Evolutionary conservation across 179 eudicot genomes (phyloP).

Genomic region (Beta macrorhiza): DNA sequence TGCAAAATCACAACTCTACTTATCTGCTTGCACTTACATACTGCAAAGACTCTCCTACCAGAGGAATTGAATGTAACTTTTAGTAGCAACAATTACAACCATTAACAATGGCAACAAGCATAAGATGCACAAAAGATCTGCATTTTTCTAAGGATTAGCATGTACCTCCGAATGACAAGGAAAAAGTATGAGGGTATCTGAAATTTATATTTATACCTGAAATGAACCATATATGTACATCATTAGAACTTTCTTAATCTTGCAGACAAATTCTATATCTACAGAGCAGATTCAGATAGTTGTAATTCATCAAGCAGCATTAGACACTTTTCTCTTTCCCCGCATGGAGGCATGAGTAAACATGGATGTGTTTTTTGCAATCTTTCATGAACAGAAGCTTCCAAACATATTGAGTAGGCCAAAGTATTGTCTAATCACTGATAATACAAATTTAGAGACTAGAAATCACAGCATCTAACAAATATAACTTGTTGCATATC

Average conservation of each 20-base stretch:
- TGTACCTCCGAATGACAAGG: conserved; percentile 86
- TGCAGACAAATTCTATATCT: background rate
- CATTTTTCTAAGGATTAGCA: conserved; percentile 13
- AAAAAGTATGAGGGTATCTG: conserved; percentile 92
- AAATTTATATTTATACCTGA: conserved; percentile 95
- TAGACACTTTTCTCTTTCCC: background rate
- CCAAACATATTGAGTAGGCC: background rate
- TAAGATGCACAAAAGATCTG: background rate
- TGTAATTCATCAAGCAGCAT: background rate
- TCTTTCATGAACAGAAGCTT: background rate
- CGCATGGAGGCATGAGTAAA: background rate
- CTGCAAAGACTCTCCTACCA: conserved; percentile 6
- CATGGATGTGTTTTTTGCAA: background rate
- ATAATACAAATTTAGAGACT: background rate
- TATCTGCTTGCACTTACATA: background rate
- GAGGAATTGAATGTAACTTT: conserved; percentile 2
- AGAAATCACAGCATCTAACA: background rate
- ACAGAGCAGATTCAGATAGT: conserved; percentile 3
- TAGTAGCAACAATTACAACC: background rate
- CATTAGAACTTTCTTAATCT: conserved; percentile 5
- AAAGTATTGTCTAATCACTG: background rate
- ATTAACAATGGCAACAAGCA: background rate
- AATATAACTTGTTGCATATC: background rate
- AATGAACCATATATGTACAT: conserved; percentile 8
- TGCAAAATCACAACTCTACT: background rate